phyloP scores from a whole-genome alignment of 176 grass and related monocot species.

The Stipa capillata region DNA sequence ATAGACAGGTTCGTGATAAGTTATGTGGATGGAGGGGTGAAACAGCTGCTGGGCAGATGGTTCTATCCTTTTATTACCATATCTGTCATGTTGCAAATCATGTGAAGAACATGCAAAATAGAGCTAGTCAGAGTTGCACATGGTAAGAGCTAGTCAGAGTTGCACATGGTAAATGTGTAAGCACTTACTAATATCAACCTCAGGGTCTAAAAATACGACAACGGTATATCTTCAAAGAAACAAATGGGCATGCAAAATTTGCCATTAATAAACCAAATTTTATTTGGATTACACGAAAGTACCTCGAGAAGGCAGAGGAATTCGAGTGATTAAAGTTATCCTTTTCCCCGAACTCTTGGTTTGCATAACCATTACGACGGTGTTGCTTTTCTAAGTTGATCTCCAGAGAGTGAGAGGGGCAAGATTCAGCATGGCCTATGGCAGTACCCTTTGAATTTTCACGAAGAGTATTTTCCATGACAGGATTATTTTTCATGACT shows the following conservation, averaged over 20 bases:
- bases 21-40: constrained; percentile 23
- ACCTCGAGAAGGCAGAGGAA: constrained; percentile 89
- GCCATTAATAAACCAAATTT: not conserved
- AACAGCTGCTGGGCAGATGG: constrained; percentile 32
- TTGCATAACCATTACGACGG: constrained; percentile 19
- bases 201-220: not conserved
- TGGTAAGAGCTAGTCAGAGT: not conserved
- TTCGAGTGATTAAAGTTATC: constrained; percentile 84
- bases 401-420: constrained; percentile 33
- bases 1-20: constrained; percentile 27
- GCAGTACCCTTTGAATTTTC: constrained; percentile 36
- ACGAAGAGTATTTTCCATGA: constrained; percentile 10
- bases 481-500: constrained; percentile 21
- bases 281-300: constrained; percentile 7
- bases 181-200: not conserved
- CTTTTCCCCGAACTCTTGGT: constrained; percentile 39
- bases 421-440: constrained; percentile 32
- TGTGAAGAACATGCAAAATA: constrained; percentile 14
- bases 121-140: constrained; percentile 6
- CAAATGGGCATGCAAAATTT: not conserved
- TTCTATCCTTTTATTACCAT: constrained; percentile 58
- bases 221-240: constrained; percentile 2
- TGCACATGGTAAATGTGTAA: not conserved
- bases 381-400: constrained; percentile 27
- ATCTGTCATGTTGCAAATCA: constrained; percentile 43